A percentile compares a stretch with the other conserved stretches of the same genome.
Conservation (phyloP, 2,329 filamentous ascomycete genomes). For the Exserohilum turcica region DNA sequence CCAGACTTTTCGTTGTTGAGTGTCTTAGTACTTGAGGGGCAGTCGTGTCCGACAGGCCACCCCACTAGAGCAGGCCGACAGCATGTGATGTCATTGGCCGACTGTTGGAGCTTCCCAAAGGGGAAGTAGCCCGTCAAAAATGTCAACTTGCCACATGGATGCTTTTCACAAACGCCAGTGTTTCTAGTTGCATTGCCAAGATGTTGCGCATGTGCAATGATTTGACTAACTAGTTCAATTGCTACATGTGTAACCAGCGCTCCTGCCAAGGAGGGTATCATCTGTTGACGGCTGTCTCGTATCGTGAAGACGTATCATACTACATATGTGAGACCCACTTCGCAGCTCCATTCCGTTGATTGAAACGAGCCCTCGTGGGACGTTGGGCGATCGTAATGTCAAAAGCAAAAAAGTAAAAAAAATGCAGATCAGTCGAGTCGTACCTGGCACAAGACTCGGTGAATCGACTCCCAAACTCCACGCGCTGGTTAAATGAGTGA, state of each 20-base stretch:
- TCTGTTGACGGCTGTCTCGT: constrained; percentile 33
- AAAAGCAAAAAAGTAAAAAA: constrained; percentile 16
- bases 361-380: constrained; percentile 9
- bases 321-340: constrained; percentile 25
- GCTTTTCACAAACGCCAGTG: not conserved
- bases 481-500: constrained; percentile 25
- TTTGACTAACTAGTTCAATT: constrained; percentile 4
- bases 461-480: constrained; percentile 31
- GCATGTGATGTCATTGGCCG: constrained; percentile 24
- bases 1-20: constrained; percentile 7
- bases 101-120: constrained; percentile 21
- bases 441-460: constrained; percentile 1
- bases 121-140: constrained; percentile 11
- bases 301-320: constrained; percentile 37
- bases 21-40: constrained; percentile 8
- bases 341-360: constrained; percentile 3
- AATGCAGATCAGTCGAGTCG: not conserved
- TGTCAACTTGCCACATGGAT: not conserved
- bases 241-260: constrained; percentile 22
- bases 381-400: constrained; percentile 10
- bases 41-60: constrained; percentile 10
- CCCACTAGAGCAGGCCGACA: constrained; percentile 16
- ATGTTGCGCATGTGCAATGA: constrained; percentile 5
- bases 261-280: constrained; percentile 45
- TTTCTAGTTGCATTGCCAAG: constrained; percentile 11